Evolutionary conservation across 352 stramenopile species (phyloP).

Genomic region (Achlya hypogyna): DNA sequence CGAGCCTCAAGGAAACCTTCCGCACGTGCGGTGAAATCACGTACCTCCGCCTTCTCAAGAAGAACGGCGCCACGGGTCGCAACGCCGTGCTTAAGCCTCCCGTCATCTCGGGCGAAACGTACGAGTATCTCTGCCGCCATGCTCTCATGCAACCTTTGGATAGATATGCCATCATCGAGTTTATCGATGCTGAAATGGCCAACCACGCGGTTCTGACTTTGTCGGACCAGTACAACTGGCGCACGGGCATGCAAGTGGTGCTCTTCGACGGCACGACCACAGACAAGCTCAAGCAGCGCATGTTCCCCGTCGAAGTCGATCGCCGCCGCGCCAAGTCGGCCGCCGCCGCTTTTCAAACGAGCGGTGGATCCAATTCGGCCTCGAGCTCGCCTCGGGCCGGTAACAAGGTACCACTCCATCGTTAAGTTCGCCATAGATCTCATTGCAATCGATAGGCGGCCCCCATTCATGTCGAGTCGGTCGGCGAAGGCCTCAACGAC

Average conservation of each 20-base stretch:
- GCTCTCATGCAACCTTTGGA: not conserved
- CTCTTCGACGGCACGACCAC: slow-evolving; percentile 84
- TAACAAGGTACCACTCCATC: not conserved
- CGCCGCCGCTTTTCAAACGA: slow-evolving; percentile 26
- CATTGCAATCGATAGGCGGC: not conserved
- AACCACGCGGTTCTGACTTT: slow-evolving; percentile 82
- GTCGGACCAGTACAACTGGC: slow-evolving; percentile 83
- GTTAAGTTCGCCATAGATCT: not conserved
- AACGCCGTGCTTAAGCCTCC: slow-evolving; percentile 81
- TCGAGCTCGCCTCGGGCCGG: not conserved
- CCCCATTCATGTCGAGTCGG: slow-evolving; percentile 69
- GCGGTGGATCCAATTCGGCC: not conserved
- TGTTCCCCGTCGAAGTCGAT: slow-evolving; percentile 78
- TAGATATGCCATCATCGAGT: slow-evolving; percentile 70
- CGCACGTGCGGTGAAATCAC: slow-evolving; percentile 74
- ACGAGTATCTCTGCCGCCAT: slow-evolving; percentile 20
- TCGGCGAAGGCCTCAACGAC: slow-evolving; percentile 73
- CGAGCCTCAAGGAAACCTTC: slow-evolving; percentile 77
- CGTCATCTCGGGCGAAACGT: slow-evolving; percentile 80
- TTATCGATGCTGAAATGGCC: slow-evolving; percentile 81
- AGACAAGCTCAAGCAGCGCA: slow-evolving; percentile 84
- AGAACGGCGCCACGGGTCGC: slow-evolving; percentile 78
- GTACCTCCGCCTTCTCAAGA: slow-evolving; percentile 82
- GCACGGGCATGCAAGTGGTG: slow-evolving; percentile 79
- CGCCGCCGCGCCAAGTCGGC: slow-evolving; percentile 73